Percentiles rank a stretch among this genome's conserved stretches.
phyloP scores from a whole-genome alignment of 257 asterid genomes.

The Solanum pinnatisectum region DNA sequence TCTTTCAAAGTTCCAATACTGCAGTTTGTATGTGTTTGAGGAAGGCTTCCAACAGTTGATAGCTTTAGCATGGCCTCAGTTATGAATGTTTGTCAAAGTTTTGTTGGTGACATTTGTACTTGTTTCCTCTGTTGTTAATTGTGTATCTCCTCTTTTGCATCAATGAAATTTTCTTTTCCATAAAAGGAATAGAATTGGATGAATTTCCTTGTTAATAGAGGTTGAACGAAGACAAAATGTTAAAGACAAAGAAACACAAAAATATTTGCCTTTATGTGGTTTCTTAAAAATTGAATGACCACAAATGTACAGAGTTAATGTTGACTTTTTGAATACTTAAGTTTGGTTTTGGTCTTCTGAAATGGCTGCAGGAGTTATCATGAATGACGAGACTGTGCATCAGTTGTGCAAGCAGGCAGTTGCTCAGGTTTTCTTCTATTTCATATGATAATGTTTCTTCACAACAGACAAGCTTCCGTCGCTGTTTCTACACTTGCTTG shows the following conservation, averaged over 20 bases:
- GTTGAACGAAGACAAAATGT: neutral
- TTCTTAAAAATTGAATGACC: neutral
- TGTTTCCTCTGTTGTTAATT: neutral
- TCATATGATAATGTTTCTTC: neutral
- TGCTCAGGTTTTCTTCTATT: conserved; percentile 53
- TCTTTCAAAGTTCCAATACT: neutral
- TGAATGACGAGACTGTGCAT: conserved; percentile 94
- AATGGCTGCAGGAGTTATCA: conserved; percentile 74
- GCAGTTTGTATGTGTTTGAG: neutral
- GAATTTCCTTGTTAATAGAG: neutral
- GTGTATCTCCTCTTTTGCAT: neutral
- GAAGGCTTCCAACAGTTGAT: neutral
- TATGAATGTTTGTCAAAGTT: neutral
- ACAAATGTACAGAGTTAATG: neutral
- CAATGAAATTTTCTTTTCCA: neutral
- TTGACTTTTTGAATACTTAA: neutral
- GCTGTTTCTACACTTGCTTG: neutral
- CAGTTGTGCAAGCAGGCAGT: conserved; percentile 96
- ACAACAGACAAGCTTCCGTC: neutral
- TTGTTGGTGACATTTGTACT: neutral
- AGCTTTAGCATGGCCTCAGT: neutral
- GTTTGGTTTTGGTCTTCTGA: conserved; percentile 1
- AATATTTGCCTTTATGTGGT: neutral
- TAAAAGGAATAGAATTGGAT: neutral
- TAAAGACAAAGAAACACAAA: neutral